Base-by-base conservation (phyloP, 257 asterid genomes). In the Capsicum pubescens region DNA sequence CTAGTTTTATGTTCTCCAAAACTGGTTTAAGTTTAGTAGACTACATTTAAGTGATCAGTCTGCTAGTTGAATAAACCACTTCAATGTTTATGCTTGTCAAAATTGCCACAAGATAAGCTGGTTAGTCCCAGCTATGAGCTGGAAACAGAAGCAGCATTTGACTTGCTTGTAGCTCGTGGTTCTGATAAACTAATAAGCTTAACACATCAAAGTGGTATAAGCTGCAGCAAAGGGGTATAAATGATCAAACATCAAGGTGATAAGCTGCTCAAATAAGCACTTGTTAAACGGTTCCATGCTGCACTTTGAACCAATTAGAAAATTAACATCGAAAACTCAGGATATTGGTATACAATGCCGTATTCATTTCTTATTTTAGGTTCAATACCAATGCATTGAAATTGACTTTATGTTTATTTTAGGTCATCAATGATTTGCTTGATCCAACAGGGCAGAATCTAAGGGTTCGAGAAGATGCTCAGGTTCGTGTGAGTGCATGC, bases 371-470 rank as follows among this genome's bases (percentile, higher is more conserved):
- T 83, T 39, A 39, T 69, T 56, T 26, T 54, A 54, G 64, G 64
- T 54, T 54, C 50, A 77, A 76, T 77, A 54, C 50, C 16, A 32
- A 52, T 52, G 64, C 16, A 54, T 54, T 32, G 14, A 26, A 17
- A 54, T 77, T 64, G 84, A 80, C 78, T 39, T 86, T 81, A 71
- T 85, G 81, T 84, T 60, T 63, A 89, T 69, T 90, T 86, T 87
- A 94, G 98, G 98, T 94, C 87, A 92, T 94, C 92, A 94, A 94
- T 82, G 98, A 94, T 91, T 88, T 94, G 93, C 96, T 94, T 79
- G 83, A 94, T 91, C 95, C 98, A 83, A 91, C 93, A 2, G 97
- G 97, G 68, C 98, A 94, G 87, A 94, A 94, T 88, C 93, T 94
- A 67, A 90, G 92, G 84, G 91, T 94, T 87, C 89, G 98, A 78